A percentile compares a stretch with the other conserved stretches of the same genome.
These are phyloP conservation scores for Arthrobotrys entomopaga DNA, from an alignment of 2,329 filamentous ascomycete genomes.

Conservation along the genomic window DNA sequence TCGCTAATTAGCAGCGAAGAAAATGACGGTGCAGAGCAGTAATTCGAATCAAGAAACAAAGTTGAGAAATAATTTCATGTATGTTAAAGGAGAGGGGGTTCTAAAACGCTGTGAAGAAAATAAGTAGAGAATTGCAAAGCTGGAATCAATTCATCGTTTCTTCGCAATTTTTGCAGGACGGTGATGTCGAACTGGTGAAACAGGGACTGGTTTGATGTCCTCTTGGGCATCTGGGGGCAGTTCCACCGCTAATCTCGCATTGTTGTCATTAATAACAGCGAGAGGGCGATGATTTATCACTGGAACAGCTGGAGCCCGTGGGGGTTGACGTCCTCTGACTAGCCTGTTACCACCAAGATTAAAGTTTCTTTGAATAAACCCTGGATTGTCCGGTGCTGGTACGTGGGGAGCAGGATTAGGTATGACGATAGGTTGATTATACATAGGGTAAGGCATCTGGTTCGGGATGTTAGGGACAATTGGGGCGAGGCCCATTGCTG, in stretches of 20 bases:
- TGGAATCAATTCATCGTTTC: background rate
- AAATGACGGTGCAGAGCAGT: too few relatives aligned
- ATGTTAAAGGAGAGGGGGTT: background rate
- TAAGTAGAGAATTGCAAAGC: constrained; percentile 5
- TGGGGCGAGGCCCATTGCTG: background rate
- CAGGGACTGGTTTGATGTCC: constrained; percentile 15
- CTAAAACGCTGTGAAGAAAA: background rate
- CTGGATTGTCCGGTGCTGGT: background rate
- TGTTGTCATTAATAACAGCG: background rate
- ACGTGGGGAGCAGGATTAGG: background rate
- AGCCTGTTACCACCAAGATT: constrained; percentile 38
- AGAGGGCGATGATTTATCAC: background rate
- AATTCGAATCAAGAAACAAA: too few relatives aligned
- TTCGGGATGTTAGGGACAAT: background rate
- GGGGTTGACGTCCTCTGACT: constrained; percentile 10
- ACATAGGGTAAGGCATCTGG: background rate
- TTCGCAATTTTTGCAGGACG: constrained; percentile 46
- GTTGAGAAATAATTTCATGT: too few relatives aligned
- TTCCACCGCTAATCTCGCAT: background rate
- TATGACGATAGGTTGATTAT: background rate
- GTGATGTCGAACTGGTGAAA: constrained; percentile 6
- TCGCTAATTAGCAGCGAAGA: too few relatives aligned
- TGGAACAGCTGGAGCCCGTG: background rate
- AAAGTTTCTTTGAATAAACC: constrained; percentile 42
- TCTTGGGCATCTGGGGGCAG: background rate